phyloP scores from a whole-genome alignment of 2,329 filamentous ascomycete genomes.

The Lojkania enalia region DNA sequence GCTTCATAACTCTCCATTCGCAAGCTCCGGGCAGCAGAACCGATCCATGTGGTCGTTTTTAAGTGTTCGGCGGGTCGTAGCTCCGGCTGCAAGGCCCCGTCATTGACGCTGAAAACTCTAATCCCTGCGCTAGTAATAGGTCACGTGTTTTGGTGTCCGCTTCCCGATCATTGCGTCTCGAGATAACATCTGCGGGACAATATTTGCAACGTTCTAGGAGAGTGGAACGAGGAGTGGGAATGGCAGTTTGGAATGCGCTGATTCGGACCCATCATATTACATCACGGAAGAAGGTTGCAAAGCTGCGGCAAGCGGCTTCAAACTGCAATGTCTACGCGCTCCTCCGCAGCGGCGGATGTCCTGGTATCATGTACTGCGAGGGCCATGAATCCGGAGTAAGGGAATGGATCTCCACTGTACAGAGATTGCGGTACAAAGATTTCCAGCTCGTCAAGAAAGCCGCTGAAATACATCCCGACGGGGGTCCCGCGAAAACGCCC shows the following conservation, averaged over 20 bases:
- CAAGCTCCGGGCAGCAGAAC: conserved; percentile 18
- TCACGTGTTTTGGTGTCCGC: conserved; percentile 36
- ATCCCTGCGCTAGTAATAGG: conserved; percentile 19
- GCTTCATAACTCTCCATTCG: conserved; percentile 42
- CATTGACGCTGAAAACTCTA: not conserved
- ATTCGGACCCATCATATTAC: conserved; percentile 83
- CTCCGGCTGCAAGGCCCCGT: not conserved
- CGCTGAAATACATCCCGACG: conserved; percentile 36
- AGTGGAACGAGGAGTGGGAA: too few relatives aligned
- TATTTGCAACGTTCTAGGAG: too few relatives aligned
- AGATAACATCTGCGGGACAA: too few relatives aligned
- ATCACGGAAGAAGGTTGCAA: conserved; percentile 71
- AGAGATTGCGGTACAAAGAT: conserved; percentile 71
- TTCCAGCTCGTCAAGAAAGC: conserved; percentile 66
- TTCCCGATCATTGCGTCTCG: too few relatives aligned
- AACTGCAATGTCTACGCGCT: conserved; percentile 65
- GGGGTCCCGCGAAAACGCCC: conserved; percentile 1
- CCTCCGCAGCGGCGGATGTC: conserved; percentile 67
- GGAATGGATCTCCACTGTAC: conserved; percentile 67
- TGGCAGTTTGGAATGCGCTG: conserved; percentile 63
- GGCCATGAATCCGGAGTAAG: conserved; percentile 60
- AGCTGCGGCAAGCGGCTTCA: conserved; percentile 66
- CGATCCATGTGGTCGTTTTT: conserved; percentile 35
- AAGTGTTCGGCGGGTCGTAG: conserved; percentile 1
- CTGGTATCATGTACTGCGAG: conserved; percentile 80